A percentile compares a stretch with the other conserved stretches of the same genome.
These are phyloP conservation scores for Geum urbanum DNA, from an alignment of 306 rosid species.

Conservation along the genomic window DNA sequence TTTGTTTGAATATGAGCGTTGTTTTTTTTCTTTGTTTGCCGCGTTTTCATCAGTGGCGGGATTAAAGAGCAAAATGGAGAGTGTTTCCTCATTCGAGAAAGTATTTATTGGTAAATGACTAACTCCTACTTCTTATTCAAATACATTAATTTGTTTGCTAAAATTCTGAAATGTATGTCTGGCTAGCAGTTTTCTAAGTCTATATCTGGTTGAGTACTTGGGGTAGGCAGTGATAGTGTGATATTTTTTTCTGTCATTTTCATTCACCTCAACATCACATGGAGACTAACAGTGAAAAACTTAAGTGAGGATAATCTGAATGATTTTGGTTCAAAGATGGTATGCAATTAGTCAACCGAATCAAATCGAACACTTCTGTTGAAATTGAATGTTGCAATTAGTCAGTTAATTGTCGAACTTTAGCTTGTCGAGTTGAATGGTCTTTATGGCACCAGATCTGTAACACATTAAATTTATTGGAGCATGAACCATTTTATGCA, in stretches of 20 bases:
- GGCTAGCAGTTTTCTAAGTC: not conserved
- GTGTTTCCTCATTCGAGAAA: conserved; percentile 52
- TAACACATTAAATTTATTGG: not conserved
- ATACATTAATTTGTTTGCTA: not conserved
- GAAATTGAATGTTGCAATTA: conserved; percentile 4
- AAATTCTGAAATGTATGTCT: not conserved
- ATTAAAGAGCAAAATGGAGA: conserved; percentile 57
- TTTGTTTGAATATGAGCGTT: conserved; percentile 12
- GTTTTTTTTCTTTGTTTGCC: conserved; percentile 15
- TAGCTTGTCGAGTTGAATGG: not conserved
- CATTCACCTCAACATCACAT: not conserved
- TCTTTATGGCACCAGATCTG: not conserved
- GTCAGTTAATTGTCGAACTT: not conserved
- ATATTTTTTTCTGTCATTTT: not conserved
- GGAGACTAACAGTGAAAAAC: not conserved
- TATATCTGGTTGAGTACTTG: not conserved
- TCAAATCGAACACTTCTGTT: not conserved
- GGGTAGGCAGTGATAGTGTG: not conserved
- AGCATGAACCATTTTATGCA: conserved; percentile 30
- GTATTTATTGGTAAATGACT: conserved; percentile 51
- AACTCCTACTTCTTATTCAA: conserved; percentile 11
- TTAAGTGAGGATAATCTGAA: not conserved
- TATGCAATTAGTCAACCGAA: not conserved
- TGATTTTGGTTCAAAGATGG: not conserved
- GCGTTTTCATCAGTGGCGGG: conserved; percentile 42